Evolutionary conservation across 176 grass and related monocot genomes (phyloP).

Genomic region (Oropetium thomaeum): DNA sequence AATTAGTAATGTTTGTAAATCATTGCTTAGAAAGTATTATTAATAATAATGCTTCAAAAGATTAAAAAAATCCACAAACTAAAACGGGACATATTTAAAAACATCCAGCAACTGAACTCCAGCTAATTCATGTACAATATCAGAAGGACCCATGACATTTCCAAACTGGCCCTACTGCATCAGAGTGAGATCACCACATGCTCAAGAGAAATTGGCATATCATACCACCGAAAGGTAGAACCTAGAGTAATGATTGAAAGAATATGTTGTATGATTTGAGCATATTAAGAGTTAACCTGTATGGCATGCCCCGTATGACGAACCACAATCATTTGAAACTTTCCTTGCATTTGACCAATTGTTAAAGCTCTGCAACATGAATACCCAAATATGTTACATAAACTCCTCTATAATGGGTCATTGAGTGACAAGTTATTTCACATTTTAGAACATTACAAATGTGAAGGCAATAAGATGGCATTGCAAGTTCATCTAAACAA

Average conservation of each 20-base stretch:
- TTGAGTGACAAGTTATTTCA: not conserved
- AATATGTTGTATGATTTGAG: not conserved
- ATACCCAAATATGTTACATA: slow-evolving; percentile 25
- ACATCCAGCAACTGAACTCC: not conserved
- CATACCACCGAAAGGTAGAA: not conserved
- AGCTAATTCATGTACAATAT: not conserved
- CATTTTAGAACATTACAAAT: slow-evolving; percentile 8
- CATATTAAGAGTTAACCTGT: slow-evolving; percentile 61
- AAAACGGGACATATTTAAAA: not conserved
- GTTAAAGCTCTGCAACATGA: slow-evolving; percentile 73
- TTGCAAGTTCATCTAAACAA: not conserved
- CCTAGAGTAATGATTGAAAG: not conserved
- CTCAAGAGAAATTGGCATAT: slow-evolving; percentile 1
- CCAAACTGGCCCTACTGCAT: slow-evolving; percentile 7
- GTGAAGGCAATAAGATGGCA: not conserved
- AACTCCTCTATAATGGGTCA: not conserved
- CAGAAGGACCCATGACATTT: not conserved
- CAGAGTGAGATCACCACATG: not conserved
- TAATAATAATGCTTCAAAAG: slow-evolving; percentile 4
- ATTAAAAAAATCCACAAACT: not conserved
- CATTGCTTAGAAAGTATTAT: not conserved
- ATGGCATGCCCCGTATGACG: slow-evolving; percentile 96
- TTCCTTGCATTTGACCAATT: slow-evolving; percentile 99
- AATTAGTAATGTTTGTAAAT: slow-evolving; percentile 5
- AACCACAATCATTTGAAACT: slow-evolving; percentile 91